Conservation (phyloP, 2,329 filamentous ascomycete genomes). For the Diaporthe capsici region DNA sequence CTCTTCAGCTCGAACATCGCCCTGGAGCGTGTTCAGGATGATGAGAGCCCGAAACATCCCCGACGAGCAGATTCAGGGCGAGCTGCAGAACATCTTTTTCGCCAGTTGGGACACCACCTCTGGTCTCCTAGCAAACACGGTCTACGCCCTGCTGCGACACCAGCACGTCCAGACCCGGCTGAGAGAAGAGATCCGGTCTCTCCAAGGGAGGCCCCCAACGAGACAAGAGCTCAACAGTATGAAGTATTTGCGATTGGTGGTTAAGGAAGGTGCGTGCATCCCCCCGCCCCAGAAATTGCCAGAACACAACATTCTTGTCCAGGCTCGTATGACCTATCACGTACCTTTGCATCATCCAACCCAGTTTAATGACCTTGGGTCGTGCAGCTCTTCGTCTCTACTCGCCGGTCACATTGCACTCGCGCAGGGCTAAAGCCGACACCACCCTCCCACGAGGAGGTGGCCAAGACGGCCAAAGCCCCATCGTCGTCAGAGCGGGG, state of each 20-base stretch:
- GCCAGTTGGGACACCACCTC: constrained; percentile 42
- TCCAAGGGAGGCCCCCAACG: constrained; percentile 23
- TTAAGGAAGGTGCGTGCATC: constrained; percentile 34
- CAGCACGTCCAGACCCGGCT: constrained; percentile 25
- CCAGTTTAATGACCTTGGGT: background rate
- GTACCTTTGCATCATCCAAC: background rate
- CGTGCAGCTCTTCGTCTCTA: constrained; percentile 37
- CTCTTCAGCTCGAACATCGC: background rate
- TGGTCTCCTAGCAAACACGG: constrained; percentile 35
- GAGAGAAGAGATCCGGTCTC: constrained; percentile 31
- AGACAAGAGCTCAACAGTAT: constrained; percentile 27
- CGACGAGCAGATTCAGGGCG: constrained; percentile 33
- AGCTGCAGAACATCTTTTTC: constrained; percentile 42
- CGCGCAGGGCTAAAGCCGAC: constrained; percentile 30
- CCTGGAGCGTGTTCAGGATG: constrained; percentile 34
- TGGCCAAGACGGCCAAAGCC: constrained; percentile 25
- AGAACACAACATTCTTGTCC: background rate
- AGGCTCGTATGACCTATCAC: background rate
- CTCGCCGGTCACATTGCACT: constrained; percentile 38
- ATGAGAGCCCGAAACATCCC: constrained; percentile 35
- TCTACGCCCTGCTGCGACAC: constrained; percentile 31
- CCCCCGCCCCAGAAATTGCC: background rate
- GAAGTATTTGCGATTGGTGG: constrained; percentile 32
- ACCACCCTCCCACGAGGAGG: constrained; percentile 38
- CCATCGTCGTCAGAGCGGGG: constrained; percentile 34